These are phyloP conservation scores for Leishmania mexicana DNA, from an alignment of 208 protist species.

Conservation along the genomic window DNA sequence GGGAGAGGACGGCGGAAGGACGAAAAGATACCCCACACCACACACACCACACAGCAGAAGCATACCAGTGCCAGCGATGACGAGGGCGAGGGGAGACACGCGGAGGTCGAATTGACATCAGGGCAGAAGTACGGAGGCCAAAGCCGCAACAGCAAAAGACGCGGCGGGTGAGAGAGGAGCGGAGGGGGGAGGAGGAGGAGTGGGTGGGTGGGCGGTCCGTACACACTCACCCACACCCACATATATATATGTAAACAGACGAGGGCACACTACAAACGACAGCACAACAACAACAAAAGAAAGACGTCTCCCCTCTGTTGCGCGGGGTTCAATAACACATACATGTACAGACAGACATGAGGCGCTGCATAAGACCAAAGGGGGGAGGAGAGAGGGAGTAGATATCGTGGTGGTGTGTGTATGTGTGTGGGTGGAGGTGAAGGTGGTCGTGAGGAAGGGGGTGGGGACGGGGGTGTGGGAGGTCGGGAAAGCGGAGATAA, in stretches of 20 bases:
- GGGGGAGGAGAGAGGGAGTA: not conserved
- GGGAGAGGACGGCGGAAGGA: constrained; percentile 6
- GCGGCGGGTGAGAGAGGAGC: not conserved
- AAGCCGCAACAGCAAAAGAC: not conserved
- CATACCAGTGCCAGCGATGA: no score
- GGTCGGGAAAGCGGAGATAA: not conserved
- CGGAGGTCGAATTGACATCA: no score
- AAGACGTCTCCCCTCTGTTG: not conserved
- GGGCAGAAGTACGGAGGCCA: no score
- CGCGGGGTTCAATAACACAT: not conserved
- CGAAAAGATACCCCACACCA: constrained; percentile 4
- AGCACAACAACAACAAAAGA: no score
- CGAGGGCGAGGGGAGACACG: no score
- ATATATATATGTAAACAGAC: not conserved
- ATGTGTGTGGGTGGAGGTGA: not conserved
- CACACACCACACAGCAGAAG: no score
- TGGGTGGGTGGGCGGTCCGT: no score
- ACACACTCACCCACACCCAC: not conserved
- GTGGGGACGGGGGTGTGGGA: not conserved
- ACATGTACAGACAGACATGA: not conserved
- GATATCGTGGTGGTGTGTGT: not conserved
- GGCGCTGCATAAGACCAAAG: not conserved
- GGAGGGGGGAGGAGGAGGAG: not conserved
- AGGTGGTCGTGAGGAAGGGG: not conserved
- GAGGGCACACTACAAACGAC: not conserved